Base-by-base conservation (phyloP, 257 asterid species). In the Penstemon davidsonii region DNA sequence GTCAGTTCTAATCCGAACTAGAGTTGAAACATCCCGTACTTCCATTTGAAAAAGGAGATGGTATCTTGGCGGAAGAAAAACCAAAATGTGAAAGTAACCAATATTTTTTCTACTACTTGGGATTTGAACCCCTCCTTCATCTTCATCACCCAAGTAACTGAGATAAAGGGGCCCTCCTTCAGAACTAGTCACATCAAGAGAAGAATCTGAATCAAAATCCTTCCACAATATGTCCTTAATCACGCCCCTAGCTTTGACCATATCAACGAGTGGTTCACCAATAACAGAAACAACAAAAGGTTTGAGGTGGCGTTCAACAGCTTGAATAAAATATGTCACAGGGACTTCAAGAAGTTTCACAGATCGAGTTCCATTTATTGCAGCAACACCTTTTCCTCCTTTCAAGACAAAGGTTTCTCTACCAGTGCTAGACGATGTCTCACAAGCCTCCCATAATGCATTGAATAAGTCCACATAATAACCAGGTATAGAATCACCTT, bases 361-460 rank as follows among this genome's bases (percentile, higher is more conserved):
- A 0, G 97, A 93, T 36, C 82, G 90, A 3, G 98, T 90, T 77
- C 97, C 95, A 7, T 80, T 87, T 58, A 93, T 76, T 33, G 95
- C 97, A 68, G 95, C 85, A 44, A 82, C 78, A 44, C 98, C 97
- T 72, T 83, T 93, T 74, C 96, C 96, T 65, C 97, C 98, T 86
- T 83, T 93, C 68, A 93, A 77, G 61, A 76, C 75, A 60, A 90
- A 93, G 60, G 85, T 76, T 83, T 93, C 98, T 67, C 94, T 73
- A 59, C 96, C 97, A 8, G 92, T 85, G 77, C 86, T 82, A 63
- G 96, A 79, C 55, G 96, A 75, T 55, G 97, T 46, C 66, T 87
- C 96, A 55, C 97, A 90, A 45, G 96, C 95, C 81, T 90, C 98
- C 98, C 98, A 93, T 68, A 93, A 76, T 36, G 97, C 97, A 75